Evolutionary conservation across 768 basidiomycete genomes (phyloP), one percentile per base, ranked within the genome.

Genomic region (Crucibulum laeve): DNA sequence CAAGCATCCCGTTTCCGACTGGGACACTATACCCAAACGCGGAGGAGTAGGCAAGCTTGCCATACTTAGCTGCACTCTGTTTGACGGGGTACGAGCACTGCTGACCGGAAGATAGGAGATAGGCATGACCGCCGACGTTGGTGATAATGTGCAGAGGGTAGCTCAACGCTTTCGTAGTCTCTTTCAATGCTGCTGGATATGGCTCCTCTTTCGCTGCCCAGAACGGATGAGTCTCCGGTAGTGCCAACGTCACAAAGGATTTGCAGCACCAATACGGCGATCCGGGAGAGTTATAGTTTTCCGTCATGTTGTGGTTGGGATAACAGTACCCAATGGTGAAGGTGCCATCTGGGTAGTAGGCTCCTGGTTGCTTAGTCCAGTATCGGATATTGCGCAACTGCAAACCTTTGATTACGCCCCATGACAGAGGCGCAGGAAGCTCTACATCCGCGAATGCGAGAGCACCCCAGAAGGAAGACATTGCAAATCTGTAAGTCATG

Each of bases 251-350:
- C 28, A 82, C 68, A 59, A 90, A 88, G 1, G 83, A 80, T 55
- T 87, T 86, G 67, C 84, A 87, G 55, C 80, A 84, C 87, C 86
- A 88, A 62, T 88, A 90, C 2, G 83, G 82, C 19, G 83, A 86
- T 15, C 84, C 84, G 14, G 80, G 79, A 4, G 84, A 83, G 57
- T 88, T 87, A 68, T 90, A 87, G 61, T 84, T 87, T 57, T 88
- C 81, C 11, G 78, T 84, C 69, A 87, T 80, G 58, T 82, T 82
- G 62, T 79, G 79, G 53, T 84, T 85, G 23, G 82, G 83, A 52
- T 85, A 87, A 37, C 67, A 64, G 55, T 71, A 87, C 2, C 84
- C 85, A 51, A 87, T 82, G 7, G 82, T 87, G 25, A 88, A 65
- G 0, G 82, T 85, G 11, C 84, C 81, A 50, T 84, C 82, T 14